Evolutionary conservation across 768 basidiomycete species (phyloP), one percentile per base, ranked within the genome.

Genomic region (Lentinus tigrinus): DNA sequence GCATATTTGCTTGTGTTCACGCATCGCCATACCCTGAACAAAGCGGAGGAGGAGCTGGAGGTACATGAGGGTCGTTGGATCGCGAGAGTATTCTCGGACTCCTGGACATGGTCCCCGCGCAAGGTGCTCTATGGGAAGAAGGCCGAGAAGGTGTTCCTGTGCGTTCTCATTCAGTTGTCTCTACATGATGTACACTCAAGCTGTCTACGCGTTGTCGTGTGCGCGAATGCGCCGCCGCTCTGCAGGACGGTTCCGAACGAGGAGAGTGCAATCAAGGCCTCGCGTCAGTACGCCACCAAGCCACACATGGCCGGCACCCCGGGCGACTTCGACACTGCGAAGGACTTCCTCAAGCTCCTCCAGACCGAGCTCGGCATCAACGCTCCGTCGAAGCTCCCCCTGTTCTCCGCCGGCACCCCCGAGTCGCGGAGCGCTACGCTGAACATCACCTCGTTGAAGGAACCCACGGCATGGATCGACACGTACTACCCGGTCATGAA

Each of bases 401-500:
- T 93, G 53, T 93, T 81, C 67, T 73, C 83, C 21, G 90, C 91
- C 19, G 93, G 93, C 4, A 80, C 88, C 28, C 67, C 73, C 10
- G 77, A 79, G 52, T 91, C 89, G 28, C 86, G 85, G 52, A 77
- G 82, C 44, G 83, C 89, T 4, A 93, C 90, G 0, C 75, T 89
- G 16, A 69, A 71, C 19, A 74, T 84, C 40, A 65, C 73, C 7
- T 75, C 74, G 5, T 74, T 80, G 38, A 72, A 65, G 28, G 72
- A 69, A 24, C 88, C 89, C 2, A 79, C 75, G 0, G 90, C 87
- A 56, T 94, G 92, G 92, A 85, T 93, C 57, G 91, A 93, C 63
- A 80, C 81, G 37, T 97, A 98, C 72, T 96, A 89, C 72, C 94
- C 95, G 2, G 78, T 94, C 40, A 74, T 96, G 75, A 93, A 96